These are phyloP conservation scores for Boletus huronensis DNA, from an alignment of 768 basidiomycete species.

Conservation along the genomic window DNA sequence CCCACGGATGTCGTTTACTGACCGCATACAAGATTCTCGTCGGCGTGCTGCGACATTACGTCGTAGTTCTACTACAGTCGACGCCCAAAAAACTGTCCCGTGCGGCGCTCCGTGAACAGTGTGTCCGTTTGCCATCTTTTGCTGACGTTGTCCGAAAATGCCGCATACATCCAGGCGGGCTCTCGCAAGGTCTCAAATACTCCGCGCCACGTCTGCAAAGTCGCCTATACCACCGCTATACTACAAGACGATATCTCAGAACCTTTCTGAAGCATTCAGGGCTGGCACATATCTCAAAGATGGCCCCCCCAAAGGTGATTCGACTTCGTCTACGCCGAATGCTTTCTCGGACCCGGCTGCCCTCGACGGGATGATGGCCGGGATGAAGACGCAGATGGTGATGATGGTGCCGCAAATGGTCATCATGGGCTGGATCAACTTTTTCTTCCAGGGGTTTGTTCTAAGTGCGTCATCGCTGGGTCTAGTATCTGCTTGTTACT, in stretches of 20 bases:
- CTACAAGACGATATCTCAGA: slow-evolving; percentile 73
- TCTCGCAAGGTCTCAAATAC: slow-evolving; percentile 76
- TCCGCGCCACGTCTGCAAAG: slow-evolving; percentile 74
- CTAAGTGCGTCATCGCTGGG: slow-evolving; percentile 66
- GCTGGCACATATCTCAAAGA: slow-evolving; percentile 86
- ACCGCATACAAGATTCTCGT: slow-evolving; percentile 68
- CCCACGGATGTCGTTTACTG: background rate
- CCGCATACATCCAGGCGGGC: slow-evolving; percentile 51
- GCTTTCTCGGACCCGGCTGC: slow-evolving; percentile 85
- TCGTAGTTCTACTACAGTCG: slow-evolving; percentile 80
- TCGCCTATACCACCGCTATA: slow-evolving; percentile 75
- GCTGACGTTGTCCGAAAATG: background rate
- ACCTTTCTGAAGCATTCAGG: slow-evolving; percentile 67
- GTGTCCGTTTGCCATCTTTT: slow-evolving; percentile 31
- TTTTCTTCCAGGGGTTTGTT: slow-evolving; percentile 99
- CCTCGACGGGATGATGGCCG: slow-evolving; percentile 99
- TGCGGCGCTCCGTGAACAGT: slow-evolving; percentile 91
- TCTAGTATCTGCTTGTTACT: background rate
- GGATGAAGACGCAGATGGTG: slow-evolving; percentile 98
- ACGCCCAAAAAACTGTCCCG: slow-evolving; percentile 77
- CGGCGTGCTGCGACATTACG: slow-evolving; percentile 89
- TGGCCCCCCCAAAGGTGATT: slow-evolving; percentile 65
- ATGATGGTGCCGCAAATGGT: slow-evolving; percentile 99
- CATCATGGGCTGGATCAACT: slow-evolving; percentile 99
- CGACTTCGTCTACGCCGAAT: slow-evolving; percentile 61